Percentiles rank a stretch among this genome's conserved stretches.
Conservation (phyloP, 1,284 basidiomycete genomes). For the Amylostereum areolatum region DNA sequence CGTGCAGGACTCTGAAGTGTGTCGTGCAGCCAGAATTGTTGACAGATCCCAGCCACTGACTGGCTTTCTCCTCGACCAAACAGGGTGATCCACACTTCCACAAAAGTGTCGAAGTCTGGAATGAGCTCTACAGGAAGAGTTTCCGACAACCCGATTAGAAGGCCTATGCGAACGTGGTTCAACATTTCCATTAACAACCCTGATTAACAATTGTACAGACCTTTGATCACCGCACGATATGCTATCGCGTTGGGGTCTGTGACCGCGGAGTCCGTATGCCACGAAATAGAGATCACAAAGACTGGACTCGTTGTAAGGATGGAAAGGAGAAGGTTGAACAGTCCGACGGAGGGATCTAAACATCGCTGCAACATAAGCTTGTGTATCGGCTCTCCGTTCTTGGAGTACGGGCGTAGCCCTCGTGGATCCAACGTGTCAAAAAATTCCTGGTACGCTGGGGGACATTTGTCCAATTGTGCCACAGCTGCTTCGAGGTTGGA, state of each 20-base stretch:
- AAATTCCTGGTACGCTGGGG: conserved; percentile 47
- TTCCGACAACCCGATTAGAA: conserved; percentile 68
- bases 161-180: conserved; percentile 35
- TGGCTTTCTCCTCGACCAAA: conserved; percentile 73
- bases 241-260: conserved; percentile 79
- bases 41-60: conserved; percentile 65
- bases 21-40: conserved; percentile 74
- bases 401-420: conserved; percentile 37
- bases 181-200: neutral
- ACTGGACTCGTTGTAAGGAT: conserved; percentile 64
- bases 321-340: conserved; percentile 50
- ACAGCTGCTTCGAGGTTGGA: conserved; percentile 47
- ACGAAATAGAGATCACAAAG: conserved; percentile 67
- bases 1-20: conserved; percentile 56
- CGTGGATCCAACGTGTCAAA: conserved; percentile 47
- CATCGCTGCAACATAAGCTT: conserved; percentile 49
- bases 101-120: conserved; percentile 64
- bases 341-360: conserved; percentile 46
- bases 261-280: conserved; percentile 59
- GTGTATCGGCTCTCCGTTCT: conserved; percentile 49
- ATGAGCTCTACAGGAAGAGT: conserved; percentile 69
- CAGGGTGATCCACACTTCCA: conserved; percentile 75
- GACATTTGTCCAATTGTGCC: conserved; percentile 40
- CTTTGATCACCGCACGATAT: conserved; percentile 80
- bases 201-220: conserved; percentile 30